Percentiles rank a stretch among this genome's conserved stretches.
Conservation (phyloP, 2,329 filamentous ascomycete genomes). For the Cladophialophora exuberans region DNA sequence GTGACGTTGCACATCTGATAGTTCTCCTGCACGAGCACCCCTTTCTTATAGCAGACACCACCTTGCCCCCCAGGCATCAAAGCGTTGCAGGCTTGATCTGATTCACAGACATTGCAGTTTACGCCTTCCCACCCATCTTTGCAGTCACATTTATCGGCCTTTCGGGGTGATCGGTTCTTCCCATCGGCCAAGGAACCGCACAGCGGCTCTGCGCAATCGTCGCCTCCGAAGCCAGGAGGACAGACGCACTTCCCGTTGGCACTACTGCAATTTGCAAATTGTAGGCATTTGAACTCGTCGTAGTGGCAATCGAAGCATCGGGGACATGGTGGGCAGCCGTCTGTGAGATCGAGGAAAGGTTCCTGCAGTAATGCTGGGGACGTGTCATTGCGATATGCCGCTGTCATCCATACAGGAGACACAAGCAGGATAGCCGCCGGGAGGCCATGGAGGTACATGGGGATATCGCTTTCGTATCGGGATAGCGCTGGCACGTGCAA, state of each 20-base stretch:
- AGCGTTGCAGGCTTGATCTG: slow-evolving; percentile 80
- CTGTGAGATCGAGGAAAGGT: slow-evolving; percentile 68
- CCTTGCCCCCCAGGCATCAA: slow-evolving; percentile 82
- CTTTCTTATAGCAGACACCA: slow-evolving; percentile 89
- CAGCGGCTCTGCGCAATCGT: slow-evolving; percentile 89
- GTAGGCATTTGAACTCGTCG: slow-evolving; percentile 85
- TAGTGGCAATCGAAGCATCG: slow-evolving; percentile 95
- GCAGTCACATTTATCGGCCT: slow-evolving; percentile 71
- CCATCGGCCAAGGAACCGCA: slow-evolving; percentile 88
- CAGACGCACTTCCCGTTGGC: slow-evolving; percentile 92
- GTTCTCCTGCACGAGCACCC: slow-evolving; percentile 89
- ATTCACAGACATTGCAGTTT: slow-evolving; percentile 95
- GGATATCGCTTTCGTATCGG: slow-evolving; percentile 4
- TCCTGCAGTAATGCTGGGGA: slow-evolving; percentile 64
- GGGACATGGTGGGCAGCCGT: slow-evolving; percentile 54
- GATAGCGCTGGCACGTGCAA: slow-evolving; percentile 11
- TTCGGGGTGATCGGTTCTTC: slow-evolving; percentile 73
- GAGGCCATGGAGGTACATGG: slow-evolving; percentile 27
- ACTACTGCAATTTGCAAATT: slow-evolving; percentile 86
- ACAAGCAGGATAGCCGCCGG: slow-evolving; percentile 19
- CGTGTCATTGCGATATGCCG: slow-evolving; percentile 57
- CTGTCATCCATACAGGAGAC: slow-evolving; percentile 15
- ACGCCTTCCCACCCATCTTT: slow-evolving; percentile 94
- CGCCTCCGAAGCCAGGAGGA: slow-evolving; percentile 87
- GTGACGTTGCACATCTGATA: slow-evolving; percentile 98